Conservation (phyloP, 805 yeast genomes). For the Starmera dryadoides region DNA sequence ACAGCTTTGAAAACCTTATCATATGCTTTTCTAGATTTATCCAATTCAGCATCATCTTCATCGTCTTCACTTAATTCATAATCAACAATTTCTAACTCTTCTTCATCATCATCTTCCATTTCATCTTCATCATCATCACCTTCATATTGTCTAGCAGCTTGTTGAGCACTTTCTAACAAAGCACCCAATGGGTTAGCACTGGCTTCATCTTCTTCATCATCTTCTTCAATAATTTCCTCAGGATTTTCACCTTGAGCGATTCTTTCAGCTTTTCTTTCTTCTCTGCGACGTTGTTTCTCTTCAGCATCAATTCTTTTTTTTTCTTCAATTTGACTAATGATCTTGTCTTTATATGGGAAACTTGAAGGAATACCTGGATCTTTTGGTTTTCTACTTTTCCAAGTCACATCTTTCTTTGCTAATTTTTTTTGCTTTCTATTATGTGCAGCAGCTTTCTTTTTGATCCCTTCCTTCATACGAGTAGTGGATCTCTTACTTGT, state of each 20-base stretch:
- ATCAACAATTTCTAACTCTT: conserved; percentile 42
- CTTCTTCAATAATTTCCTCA: conserved; percentile 31
- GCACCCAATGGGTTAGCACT: conserved; percentile 67
- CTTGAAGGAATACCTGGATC: conserved; percentile 94
- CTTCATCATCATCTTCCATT: conserved; percentile 35
- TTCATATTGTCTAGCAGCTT: conserved; percentile 70
- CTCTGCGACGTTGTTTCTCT: conserved; percentile 43
- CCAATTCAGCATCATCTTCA: conserved; percentile 42
- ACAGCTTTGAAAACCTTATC: conserved; percentile 92
- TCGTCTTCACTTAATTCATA: conserved; percentile 40
- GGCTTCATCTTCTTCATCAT: conserved; percentile 33
- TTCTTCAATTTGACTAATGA: conserved; percentile 66
- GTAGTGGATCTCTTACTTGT: conserved; percentile 87
- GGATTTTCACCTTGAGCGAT: conserved; percentile 31
- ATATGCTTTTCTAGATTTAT: conserved; percentile 80
- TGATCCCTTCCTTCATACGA: conserved; percentile 92
- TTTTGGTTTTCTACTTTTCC: conserved; percentile 80
- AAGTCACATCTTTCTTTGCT: conserved; percentile 85
- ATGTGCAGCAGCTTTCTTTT: conserved; percentile 92
- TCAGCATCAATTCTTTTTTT: conserved; percentile 49
- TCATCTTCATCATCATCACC: conserved; percentile 41
- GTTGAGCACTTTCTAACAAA: conserved; percentile 80
- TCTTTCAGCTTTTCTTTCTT: conserved; percentile 35
- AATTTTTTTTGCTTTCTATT: conserved; percentile 75
- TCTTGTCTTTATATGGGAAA: conserved; percentile 88